Percentiles rank a stretch among this genome's conserved stretches.
These are phyloP conservation scores for Eutrema salsugineum DNA, from an alignment of 441 rosid genomes.

Conservation along the genomic window DNA sequence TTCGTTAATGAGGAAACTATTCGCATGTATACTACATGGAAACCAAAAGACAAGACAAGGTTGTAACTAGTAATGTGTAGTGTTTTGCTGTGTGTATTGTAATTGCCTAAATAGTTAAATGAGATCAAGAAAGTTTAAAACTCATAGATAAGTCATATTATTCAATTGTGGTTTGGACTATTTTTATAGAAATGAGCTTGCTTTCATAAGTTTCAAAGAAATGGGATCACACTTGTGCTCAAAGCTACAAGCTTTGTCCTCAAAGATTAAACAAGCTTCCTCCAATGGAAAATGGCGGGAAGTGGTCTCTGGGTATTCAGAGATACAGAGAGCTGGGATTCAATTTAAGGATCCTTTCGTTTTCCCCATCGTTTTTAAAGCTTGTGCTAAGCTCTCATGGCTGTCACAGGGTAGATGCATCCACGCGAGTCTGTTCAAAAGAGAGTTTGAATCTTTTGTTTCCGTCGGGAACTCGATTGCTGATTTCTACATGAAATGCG, in stretches of 20 bases:
- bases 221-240: conserved; percentile 23
- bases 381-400: conserved; percentile 46
- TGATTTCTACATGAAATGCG: conserved; percentile 58
- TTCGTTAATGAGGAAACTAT: background rate
- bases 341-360: conserved; percentile 42
- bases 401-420: conserved; percentile 37
- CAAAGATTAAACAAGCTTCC: conserved; percentile 47
- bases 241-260: conserved; percentile 34
- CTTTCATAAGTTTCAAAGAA: background rate
- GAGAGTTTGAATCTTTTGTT: conserved; percentile 45
- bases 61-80: background rate
- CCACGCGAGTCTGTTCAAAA: conserved; percentile 53
- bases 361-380: conserved; percentile 54
- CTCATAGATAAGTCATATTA: background rate
- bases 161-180: background rate
- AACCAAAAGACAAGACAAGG: conserved; percentile 5
- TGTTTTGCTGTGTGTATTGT: background rate
- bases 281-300: conserved; percentile 51
- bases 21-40: background rate
- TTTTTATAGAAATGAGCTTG: conserved; percentile 24
- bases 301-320: conserved; percentile 37
- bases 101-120: background rate
- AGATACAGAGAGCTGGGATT: conserved; percentile 39
- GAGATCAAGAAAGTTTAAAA: background rate
- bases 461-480: conserved; percentile 54